Evolutionary conservation across 2,329 filamentous ascomycete genomes (phyloP).

Genomic region (Aspergillus calidoustus): DNA sequence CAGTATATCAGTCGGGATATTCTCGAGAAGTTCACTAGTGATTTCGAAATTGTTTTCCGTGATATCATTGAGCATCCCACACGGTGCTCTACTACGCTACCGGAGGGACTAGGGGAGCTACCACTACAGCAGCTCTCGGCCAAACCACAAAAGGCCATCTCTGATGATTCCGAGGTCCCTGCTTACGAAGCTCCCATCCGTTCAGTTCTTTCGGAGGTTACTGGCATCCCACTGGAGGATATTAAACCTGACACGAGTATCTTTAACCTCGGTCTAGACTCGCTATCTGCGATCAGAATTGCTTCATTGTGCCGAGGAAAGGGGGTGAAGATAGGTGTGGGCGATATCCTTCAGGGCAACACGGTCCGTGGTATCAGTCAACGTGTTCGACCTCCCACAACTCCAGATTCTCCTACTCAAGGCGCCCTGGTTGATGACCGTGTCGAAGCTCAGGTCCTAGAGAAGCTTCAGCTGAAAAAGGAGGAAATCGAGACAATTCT

Average conservation of each 20-base stretch:
- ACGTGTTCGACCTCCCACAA: constrained; percentile 22
- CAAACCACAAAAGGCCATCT: background rate
- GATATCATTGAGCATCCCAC: constrained; percentile 36
- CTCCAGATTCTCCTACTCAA: background rate
- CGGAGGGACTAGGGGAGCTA: constrained; percentile 27
- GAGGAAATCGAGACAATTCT: constrained; percentile 33
- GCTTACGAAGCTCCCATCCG: constrained; percentile 25
- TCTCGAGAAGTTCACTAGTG: constrained; percentile 24
- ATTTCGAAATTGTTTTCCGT: constrained; percentile 27
- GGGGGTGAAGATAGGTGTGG: constrained; percentile 33
- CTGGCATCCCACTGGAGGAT: constrained; percentile 25
- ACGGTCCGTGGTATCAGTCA: constrained; percentile 35
- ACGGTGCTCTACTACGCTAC: constrained; percentile 29
- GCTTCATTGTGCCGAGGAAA: constrained; percentile 33
- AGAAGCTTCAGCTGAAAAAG: constrained; percentile 21
- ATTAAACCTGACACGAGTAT: constrained; percentile 35
- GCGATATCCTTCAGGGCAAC: constrained; percentile 38
- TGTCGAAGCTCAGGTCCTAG: constrained; percentile 20
- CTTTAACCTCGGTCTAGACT: constrained; percentile 38
- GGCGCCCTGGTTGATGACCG: constrained; percentile 21
- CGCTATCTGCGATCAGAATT: constrained; percentile 37
- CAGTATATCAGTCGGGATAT: constrained; percentile 27
- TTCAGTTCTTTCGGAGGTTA: constrained; percentile 29
- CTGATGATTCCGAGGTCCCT: constrained; percentile 12
- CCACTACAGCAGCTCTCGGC: constrained; percentile 23